phyloP scores from a whole-genome alignment of 2,329 filamentous ascomycete species.

The Colletotrichum somersetense region DNA sequence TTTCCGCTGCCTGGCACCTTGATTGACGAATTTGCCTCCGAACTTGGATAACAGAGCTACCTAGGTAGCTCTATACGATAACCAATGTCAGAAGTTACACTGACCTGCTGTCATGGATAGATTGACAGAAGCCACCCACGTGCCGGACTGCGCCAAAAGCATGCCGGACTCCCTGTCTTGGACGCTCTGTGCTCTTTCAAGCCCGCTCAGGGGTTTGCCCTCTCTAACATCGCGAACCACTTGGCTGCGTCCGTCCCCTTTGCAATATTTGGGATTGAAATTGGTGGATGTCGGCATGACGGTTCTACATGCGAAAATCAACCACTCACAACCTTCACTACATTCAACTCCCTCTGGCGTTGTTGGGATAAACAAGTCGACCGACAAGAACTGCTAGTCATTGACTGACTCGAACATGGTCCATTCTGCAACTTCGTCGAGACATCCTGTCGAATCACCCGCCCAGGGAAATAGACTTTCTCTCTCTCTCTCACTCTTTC shows the following conservation, averaged over 20 bases:
- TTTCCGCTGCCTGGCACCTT: constrained; percentile 2
- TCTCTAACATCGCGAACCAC: constrained; percentile 20
- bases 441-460: constrained; percentile 27
- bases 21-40: neutral
- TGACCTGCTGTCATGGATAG: constrained; percentile 31
- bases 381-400: neutral
- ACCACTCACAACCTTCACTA: neutral
- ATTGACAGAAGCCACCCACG: constrained; percentile 36
- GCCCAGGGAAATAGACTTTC: constrained; percentile 31
- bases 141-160: neutral
- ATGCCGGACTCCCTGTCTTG: constrained; percentile 5
- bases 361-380: neutral
- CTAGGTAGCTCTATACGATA: constrained; percentile 2
- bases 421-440: constrained; percentile 14
- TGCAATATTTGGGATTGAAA: neutral
- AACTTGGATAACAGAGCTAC: neutral
- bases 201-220: constrained; percentile 22
- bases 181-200: constrained; percentile 23
- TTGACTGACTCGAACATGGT: constrained; percentile 32
- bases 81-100: constrained; percentile 2
- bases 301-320: constrained; percentile 4
- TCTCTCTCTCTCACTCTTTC: neutral
- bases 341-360: neutral
- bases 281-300: neutral
- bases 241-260: constrained; percentile 4